phyloP scores from a whole-genome alignment of 2,329 filamentous ascomycete genomes.

The Trichoderma hamatum region DNA sequence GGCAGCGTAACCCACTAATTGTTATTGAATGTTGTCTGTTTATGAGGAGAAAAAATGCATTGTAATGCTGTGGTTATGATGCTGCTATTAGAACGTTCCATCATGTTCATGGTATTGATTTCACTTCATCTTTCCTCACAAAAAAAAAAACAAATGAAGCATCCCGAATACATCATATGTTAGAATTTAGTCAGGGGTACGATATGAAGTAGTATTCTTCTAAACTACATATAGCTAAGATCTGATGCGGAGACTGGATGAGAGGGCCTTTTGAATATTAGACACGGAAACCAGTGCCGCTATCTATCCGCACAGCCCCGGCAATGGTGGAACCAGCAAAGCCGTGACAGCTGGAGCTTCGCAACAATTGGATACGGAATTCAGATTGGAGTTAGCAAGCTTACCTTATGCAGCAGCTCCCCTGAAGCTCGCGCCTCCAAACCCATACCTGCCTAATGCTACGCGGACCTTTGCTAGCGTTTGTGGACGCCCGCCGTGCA shows the following conservation, averaged over 20 bases:
- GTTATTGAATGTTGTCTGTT: not conserved
- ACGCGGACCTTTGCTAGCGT: conserved; percentile 21
- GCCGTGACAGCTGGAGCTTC: not conserved
- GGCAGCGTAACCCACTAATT: not conserved
- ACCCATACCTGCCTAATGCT: conserved; percentile 18
- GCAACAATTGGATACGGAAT: not conserved
- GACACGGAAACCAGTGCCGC: not conserved
- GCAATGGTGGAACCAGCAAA: not conserved
- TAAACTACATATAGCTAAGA: not conserved
- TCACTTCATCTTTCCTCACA: not conserved
- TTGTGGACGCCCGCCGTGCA: not conserved
- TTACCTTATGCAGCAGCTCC: conserved; percentile 17
- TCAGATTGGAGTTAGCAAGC: conserved; percentile 4
- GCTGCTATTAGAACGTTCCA: not conserved
- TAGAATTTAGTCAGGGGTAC: not conserved
- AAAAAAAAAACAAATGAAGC: not conserved
- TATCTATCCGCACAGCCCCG: conserved; percentile 4
- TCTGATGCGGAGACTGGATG: not conserved
- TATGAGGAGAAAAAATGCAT: not conserved
- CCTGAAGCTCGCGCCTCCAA: not conserved
- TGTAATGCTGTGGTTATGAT: not conserved
- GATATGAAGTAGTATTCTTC: not conserved
- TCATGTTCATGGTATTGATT: not conserved
- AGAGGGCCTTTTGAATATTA: conserved; percentile 8
- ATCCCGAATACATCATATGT: not conserved